Evolutionary conservation across 2,329 filamentous ascomycete genomes (phyloP), one percentile per base, ranked within the genome.

Genomic region (Dactylellina sp.): DNA sequence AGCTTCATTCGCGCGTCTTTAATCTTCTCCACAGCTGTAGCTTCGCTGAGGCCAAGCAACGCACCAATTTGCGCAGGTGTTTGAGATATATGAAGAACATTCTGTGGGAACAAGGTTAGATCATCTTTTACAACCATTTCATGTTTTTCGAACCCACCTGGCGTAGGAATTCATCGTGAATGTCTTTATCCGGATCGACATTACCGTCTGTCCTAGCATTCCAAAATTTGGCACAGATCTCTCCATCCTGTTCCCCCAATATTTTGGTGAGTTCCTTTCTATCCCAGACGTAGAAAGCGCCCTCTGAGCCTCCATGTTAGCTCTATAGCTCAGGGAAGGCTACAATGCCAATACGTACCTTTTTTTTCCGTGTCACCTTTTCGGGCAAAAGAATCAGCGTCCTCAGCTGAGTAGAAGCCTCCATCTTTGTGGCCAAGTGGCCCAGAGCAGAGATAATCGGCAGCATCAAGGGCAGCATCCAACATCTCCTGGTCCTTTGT

Each of bases 221-320:
- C 88, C 92, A 98, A 81, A 97, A 92, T 2, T 88, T 88, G 0
- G 92, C 91, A 28, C 91, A 89, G 14, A 97, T 87, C 1, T 89
- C 87, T 20, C 89, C 89, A 70, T 91, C 88, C 42, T 89, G 85
- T 1, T 86, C 84, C 1, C 88, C 88, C 1, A 97, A 85, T 1
- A 96, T 87, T 9, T 88, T 86, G 72, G 93, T 89, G 71, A 98
- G 90, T 79, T 98, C 93, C 57, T 92, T 90, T 57, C 90, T 83
- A 0, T 93, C 96, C 94, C 94, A 99, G 1, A 97, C 87, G 78
- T 98, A 97, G 80, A 92, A 98, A 0, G 93, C 94, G 0, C 95
- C 95, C 81, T 98, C 93, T 78, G 40, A 18, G 28, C 11, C 7
- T 7, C 28, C 63, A 9, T 1, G 18, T 65, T 50, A 60, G 55